These are phyloP conservation scores for Neonectria neomacrospora DNA, from an alignment of 2,329 filamentous ascomycete species.

Conservation along the genomic window DNA sequence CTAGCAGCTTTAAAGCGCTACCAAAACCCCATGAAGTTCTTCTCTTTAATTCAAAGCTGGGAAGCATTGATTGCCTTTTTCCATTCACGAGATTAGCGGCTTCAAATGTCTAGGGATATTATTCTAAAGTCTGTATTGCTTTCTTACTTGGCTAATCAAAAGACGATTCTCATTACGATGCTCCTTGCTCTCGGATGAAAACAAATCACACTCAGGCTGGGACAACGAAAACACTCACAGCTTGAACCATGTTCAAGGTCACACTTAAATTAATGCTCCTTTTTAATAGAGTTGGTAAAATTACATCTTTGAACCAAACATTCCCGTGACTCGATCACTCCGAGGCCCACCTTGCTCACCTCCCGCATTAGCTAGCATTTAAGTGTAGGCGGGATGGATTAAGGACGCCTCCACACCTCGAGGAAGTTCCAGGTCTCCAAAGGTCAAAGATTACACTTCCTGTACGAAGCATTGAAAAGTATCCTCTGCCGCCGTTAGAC, in stretches of 20 bases:
- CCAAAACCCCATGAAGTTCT: neutral
- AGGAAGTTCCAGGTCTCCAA: neutral
- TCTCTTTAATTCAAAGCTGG: conserved; percentile 4
- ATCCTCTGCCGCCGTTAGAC: neutral
- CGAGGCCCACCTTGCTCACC: too few relatives aligned
- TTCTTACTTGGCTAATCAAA: conserved; percentile 10
- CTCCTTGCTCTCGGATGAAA: conserved; percentile 4
- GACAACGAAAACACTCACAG: too few relatives aligned
- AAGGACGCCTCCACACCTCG: too few relatives aligned
- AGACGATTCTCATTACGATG: conserved; percentile 8
- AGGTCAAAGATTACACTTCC: neutral
- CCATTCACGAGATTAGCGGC: conserved; percentile 2
- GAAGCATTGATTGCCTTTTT: conserved; percentile 9
- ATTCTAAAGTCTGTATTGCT: conserved; percentile 7
- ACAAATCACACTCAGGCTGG: too few relatives aligned
- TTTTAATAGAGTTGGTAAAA: too few relatives aligned
- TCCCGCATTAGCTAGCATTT: too few relatives aligned
- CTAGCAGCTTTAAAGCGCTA: neutral
- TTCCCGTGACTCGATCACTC: too few relatives aligned
- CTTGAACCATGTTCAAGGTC: too few relatives aligned
- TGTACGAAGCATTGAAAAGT: neutral
- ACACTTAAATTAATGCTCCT: too few relatives aligned
- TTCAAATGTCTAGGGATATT: neutral
- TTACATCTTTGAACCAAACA: too few relatives aligned
- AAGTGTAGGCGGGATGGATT: too few relatives aligned